Evolutionary conservation across 192 early-diverging fungal genomes (phyloP), one percentile per base, ranked within the genome.

Genomic region (Podochytrium sp.): DNA sequence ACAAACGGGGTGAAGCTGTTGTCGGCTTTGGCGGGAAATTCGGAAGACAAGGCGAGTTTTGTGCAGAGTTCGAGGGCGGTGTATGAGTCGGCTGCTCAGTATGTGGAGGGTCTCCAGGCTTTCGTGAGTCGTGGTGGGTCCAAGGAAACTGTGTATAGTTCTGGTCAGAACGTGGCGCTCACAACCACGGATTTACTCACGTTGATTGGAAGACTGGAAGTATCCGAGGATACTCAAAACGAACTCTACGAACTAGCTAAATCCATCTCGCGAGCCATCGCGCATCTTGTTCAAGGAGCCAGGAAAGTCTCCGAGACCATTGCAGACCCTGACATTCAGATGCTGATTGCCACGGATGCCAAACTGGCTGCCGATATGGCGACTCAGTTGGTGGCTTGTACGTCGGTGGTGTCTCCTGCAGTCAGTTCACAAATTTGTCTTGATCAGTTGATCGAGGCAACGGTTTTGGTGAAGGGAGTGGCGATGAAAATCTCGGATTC

Each of bases 1-100:
- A 64, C 81, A 16, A 86, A 85, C 47, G 82, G 87, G 10, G 64
- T 85, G n/a, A 89, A 86, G 65, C 57, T 88, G 53, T 65, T 89
- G 38, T 61, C 81, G 7, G 83, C 84, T 2, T 61, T 83, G 27
- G 67, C 78, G 29, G 67, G 74, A 16, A 69, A 41, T 30, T 52
- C 30, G 29, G 76, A 76, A 0, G 78, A 80, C 41, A 80, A 85
- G 64, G 79, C 80, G 37, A 65, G 72, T 23, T 70, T 89, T 12
- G 34, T 85, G 50, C 49, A 77, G 25, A 73, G 73, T 20, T 85
- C 82, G 0, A 51, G 73, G 37, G 62, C 40, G 20, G 33, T 89
- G 7, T 77, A 70, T 37, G 29, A 78, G 30, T 63, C 81, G 12
- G 57, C 74, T 2, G 71, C 62, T 3, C 62, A 76, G 30, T 74